These are phyloP conservation scores for Xylaria flabelliformis DNA, from an alignment of 495 filamentous ascomycete species.

Conservation along the genomic window DNA sequence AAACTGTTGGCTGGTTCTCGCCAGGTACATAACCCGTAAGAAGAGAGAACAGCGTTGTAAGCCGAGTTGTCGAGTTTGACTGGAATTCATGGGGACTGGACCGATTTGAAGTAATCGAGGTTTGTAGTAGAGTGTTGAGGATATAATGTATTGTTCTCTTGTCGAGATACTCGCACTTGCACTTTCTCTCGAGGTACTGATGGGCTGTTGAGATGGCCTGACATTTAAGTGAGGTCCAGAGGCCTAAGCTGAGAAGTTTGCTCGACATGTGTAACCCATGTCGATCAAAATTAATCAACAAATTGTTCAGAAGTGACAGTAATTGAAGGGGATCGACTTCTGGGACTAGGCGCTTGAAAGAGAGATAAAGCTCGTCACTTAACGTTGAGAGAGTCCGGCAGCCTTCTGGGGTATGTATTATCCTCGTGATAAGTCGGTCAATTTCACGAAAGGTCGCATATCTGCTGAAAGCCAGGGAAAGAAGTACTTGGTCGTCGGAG, in stretches of 20 bases:
- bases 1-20: constrained; percentile 6
- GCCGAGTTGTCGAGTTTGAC: constrained; percentile 1
- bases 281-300: constrained; percentile 31
- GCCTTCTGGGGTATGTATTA: constrained; percentile 28
- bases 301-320: constrained; percentile 37
- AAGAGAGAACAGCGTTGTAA: constrained; percentile 13
- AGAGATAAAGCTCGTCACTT: constrained; percentile 5
- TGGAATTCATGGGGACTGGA: not conserved
- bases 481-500: not conserved
- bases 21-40: constrained; percentile 25
- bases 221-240: constrained; percentile 24
- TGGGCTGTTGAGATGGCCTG: constrained; percentile 18
- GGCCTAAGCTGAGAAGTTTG: constrained; percentile 13
- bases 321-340: constrained; percentile 14
- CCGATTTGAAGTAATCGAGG: not conserved
- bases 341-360: not conserved
- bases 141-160: not conserved
- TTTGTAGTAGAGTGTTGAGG: not conserved
- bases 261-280: constrained; percentile 11
- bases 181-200: constrained; percentile 26
- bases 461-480: constrained; percentile 1
- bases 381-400: constrained; percentile 24
- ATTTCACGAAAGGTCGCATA: constrained; percentile 16
- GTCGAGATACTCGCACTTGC: not conserved
- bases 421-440: constrained; percentile 32